Evolutionary conservation across 352 stramenopile species (phyloP).

Genomic region (Globisporangium polare): DNA sequence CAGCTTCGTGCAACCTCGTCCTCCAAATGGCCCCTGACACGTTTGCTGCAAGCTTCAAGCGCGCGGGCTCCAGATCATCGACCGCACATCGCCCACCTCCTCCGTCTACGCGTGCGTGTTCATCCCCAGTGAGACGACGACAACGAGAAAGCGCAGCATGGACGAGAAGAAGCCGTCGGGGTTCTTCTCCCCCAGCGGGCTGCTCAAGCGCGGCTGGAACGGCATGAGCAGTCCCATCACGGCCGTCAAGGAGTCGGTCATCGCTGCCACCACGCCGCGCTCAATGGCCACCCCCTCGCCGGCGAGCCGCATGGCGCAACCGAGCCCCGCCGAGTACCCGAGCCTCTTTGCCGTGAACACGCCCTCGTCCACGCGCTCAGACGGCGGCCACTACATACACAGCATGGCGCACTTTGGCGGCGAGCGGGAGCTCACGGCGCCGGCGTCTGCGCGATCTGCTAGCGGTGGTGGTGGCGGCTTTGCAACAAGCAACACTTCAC

Average conservation of each 20-base stretch:
- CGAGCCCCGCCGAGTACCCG: slow-evolving; percentile 60
- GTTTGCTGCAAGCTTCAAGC: slow-evolving; percentile 5
- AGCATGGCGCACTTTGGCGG: slow-evolving; percentile 15
- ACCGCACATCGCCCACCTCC: background rate
- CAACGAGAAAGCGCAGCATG: slow-evolving; percentile 6
- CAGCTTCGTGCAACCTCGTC: slow-evolving; percentile 17
- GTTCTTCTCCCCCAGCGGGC: slow-evolving; percentile 48
- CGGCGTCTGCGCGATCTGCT: slow-evolving; percentile 30
- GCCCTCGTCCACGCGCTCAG: slow-evolving; percentile 37
- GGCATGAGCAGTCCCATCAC: slow-evolving; percentile 58
- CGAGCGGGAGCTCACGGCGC: slow-evolving; percentile 17
- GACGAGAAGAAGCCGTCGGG: slow-evolving; percentile 35
- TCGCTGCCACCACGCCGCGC: slow-evolving; percentile 41
- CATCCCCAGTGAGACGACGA: background rate
- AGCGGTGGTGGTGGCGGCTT: slow-evolving; percentile 4
- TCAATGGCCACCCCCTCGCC: slow-evolving; percentile 28
- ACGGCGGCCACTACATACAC: slow-evolving; percentile 21
- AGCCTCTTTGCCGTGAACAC: slow-evolving; percentile 66
- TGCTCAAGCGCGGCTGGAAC: slow-evolving; percentile 67
- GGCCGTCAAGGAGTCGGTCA: slow-evolving; percentile 62
- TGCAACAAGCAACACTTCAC: slow-evolving; percentile 14
- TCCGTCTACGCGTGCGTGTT: background rate
- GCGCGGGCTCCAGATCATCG: background rate
- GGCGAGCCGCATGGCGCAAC: slow-evolving; percentile 31
- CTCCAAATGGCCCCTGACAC: slow-evolving; percentile 4